A percentile compares a stretch with the other conserved stretches of the same genome.
These are phyloP conservation scores for Kwoniella europaea DNA, from an alignment of 768 basidiomycete species.

Conservation along the genomic window DNA sequence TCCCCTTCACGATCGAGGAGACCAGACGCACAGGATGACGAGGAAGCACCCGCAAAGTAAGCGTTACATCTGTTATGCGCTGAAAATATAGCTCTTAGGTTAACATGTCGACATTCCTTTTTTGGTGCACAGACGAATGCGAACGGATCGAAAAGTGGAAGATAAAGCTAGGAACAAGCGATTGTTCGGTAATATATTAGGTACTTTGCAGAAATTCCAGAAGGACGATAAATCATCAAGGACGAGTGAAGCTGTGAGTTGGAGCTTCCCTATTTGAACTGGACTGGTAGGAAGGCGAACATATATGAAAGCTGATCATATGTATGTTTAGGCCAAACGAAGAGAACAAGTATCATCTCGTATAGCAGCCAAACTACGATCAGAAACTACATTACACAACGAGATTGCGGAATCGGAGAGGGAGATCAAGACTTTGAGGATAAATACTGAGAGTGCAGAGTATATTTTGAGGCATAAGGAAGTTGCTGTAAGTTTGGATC, in stretches of 20 bases:
- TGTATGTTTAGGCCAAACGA: conserved; percentile 43
- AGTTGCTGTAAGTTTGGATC: conserved; percentile 44
- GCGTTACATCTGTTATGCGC: conserved; percentile 8
- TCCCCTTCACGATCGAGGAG: conserved; percentile 17
- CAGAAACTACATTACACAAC: conserved; percentile 49
- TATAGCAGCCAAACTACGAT: conserved; percentile 50
- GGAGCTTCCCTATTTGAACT: too few species aligned
- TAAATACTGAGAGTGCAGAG: conserved; percentile 48
- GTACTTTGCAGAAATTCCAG: conserved; percentile 55
- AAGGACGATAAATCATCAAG: conserved; percentile 54
- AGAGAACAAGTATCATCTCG: conserved; percentile 51
- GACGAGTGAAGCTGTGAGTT: conserved; percentile 46
- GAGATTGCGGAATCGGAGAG: conserved; percentile 52
- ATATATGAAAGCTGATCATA: neutral
- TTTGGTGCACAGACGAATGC: conserved; percentile 37
- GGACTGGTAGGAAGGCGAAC: too few species aligned
- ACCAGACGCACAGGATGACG: conserved; percentile 39
- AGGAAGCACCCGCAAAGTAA: conserved; percentile 44
- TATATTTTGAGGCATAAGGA: conserved; percentile 47
- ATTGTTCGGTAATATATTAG: conserved; percentile 56
- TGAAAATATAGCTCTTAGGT: too few species aligned
- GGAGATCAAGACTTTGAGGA: conserved; percentile 50
- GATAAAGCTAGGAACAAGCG: conserved; percentile 54
- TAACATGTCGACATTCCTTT: too few species aligned
- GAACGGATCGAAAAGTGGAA: conserved; percentile 43